Percentiles rank a stretch among this genome's conserved stretches.
Evolutionary conservation across 768 basidiomycete species (phyloP).

Genomic region (Amanita molliuscula): DNA sequence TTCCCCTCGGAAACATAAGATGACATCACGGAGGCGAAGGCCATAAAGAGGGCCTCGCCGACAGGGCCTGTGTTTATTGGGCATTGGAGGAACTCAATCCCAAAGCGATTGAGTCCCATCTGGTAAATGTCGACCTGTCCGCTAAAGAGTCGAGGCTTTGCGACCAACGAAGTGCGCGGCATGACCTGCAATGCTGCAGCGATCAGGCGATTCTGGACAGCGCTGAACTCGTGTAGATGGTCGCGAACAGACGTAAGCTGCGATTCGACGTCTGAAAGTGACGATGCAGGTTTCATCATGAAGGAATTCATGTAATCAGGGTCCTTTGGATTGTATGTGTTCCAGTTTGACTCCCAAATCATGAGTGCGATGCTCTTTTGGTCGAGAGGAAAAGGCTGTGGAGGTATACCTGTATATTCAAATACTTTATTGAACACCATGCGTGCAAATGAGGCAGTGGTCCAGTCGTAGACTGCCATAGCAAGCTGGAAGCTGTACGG

Average conservation of each 20-base stretch:
- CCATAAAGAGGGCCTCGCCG: neutral
- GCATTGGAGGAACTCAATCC: slow-evolving; percentile 4
- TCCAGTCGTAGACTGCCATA: neutral
- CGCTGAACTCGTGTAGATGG: slow-evolving; percentile 6
- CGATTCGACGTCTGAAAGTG: neutral
- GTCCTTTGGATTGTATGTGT: slow-evolving; percentile 3
- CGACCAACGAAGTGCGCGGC: slow-evolving; percentile 7
- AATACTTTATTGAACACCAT: slow-evolving; percentile 9
- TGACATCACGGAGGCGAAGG: neutral
- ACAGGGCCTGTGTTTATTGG: neutral
- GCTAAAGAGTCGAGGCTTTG: slow-evolving; percentile 4
- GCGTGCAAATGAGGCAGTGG: neutral
- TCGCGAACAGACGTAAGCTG: neutral
- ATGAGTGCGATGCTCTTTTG: slow-evolving; percentile 1
- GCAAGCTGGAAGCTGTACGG: slow-evolving; percentile 9
- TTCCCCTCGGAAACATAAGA: neutral
- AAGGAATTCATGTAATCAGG: slow-evolving; percentile 9
- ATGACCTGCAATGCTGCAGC: slow-evolving; percentile 5
- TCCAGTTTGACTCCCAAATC: slow-evolving; percentile 7
- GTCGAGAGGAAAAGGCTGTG: slow-evolving; percentile 5
- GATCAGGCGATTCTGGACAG: slow-evolving; percentile 7
- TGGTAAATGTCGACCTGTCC: slow-evolving; percentile 8
- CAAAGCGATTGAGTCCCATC: slow-evolving; percentile 1
- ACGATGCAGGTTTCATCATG: slow-evolving; percentile 6
- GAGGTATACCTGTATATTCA: slow-evolving; percentile 6